Evolutionary conservation across 2,329 filamentous ascomycete genomes (phyloP).

Genomic region (Phyllosticta paracitricarpa): DNA sequence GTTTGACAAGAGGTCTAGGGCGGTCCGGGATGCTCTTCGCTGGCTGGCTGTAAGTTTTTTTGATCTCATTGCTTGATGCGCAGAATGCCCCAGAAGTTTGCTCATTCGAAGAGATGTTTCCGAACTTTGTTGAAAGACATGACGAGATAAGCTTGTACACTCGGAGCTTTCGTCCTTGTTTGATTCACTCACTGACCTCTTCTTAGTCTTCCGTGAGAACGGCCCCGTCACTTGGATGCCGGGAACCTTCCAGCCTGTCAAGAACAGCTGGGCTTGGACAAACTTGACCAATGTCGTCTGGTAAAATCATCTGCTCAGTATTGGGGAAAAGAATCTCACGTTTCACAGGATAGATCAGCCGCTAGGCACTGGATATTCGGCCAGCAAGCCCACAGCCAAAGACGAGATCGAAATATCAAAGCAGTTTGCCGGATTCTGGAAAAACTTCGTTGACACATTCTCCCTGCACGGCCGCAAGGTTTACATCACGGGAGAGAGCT

Average conservation of each 20-base stretch:
- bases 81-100: background rate
- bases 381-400: conserved; percentile 22
- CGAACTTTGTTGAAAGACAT: background rate
- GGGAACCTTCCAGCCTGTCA: conserved; percentile 20
- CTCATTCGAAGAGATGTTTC: background rate
- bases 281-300: conserved; percentile 36
- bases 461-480: conserved; percentile 42
- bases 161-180: background rate
- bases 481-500: conserved; percentile 22
- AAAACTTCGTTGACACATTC: conserved; percentile 44
- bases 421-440: conserved; percentile 36
- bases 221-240: conserved; percentile 24
- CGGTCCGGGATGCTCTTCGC: conserved; percentile 13
- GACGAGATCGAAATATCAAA: conserved; percentile 31
- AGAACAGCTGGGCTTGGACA: conserved; percentile 23
- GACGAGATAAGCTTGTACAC: background rate
- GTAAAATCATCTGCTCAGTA: conserved; percentile 23
- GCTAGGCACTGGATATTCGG: conserved; percentile 27
- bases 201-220: conserved; percentile 24
- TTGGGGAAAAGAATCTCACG: too few relatives aligned
- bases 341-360: conserved; percentile 14
- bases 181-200: background rate
- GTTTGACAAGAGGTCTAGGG: conserved; percentile 12
- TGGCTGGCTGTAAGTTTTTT: conserved; percentile 17
- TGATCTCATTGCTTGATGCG: background rate